Percentiles rank a stretch among this genome's conserved stretches.
These are phyloP conservation scores for Sporothrix brunneoviolacea DNA, from an alignment of 2,329 filamentous ascomycete species.

Conservation along the genomic window DNA sequence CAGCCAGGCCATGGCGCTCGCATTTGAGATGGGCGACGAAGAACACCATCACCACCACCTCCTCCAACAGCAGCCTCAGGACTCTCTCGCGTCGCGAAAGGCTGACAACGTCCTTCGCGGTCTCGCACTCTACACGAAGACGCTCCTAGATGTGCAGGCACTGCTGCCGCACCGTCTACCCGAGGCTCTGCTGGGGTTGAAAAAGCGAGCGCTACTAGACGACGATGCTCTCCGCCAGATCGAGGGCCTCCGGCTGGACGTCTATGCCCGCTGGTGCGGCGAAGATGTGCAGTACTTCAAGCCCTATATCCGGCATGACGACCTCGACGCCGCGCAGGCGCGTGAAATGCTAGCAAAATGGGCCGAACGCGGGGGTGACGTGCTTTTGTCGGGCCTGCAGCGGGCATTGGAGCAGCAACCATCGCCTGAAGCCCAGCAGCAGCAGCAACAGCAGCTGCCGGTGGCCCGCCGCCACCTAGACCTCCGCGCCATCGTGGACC, in stretches of 20 bases:
- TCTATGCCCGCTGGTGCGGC: constrained; percentile 72
- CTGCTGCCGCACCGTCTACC: constrained; percentile 67
- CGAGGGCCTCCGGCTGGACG: constrained; percentile 67
- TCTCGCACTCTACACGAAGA: constrained; percentile 67
- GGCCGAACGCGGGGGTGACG: constrained; percentile 54
- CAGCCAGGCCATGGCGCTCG: constrained; percentile 57
- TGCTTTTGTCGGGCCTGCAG: constrained; percentile 55
- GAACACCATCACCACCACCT: constrained; percentile 14
- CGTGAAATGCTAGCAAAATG: constrained; percentile 56
- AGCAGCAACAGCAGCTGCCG: background rate
- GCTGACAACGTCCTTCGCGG: constrained; percentile 52
- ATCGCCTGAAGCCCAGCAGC: background rate
- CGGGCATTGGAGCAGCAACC: constrained; percentile 44
- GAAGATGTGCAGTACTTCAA: constrained; percentile 79
- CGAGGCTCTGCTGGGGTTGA: constrained; percentile 61
- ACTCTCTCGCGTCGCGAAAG: constrained; percentile 26
- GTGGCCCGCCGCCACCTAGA: constrained; percentile 37
- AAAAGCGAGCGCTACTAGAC: constrained; percentile 63
- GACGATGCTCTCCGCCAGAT: constrained; percentile 60
- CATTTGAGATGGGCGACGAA: constrained; percentile 48
- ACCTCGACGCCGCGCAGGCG: constrained; percentile 56
- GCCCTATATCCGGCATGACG: constrained; percentile 79
- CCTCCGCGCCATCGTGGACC: constrained; percentile 60
- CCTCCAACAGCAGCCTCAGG: background rate
- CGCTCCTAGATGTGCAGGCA: constrained; percentile 60